Percentiles rank a stretch among this genome's conserved stretches.
Evolutionary conservation across 129 eudicot genomes (phyloP).

Genomic region (Saussurea involucrata): DNA sequence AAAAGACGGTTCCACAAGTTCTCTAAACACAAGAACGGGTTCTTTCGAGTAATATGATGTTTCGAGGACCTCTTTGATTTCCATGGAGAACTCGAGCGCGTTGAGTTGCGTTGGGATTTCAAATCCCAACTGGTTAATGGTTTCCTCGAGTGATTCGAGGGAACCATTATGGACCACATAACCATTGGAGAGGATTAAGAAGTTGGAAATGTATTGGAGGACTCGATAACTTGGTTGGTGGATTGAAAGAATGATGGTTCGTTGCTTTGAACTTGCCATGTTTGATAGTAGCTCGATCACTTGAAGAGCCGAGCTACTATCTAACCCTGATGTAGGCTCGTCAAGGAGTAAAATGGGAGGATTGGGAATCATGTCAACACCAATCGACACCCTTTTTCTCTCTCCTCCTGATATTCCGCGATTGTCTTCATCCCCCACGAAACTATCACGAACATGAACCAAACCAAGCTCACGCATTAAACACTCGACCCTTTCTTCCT

Average conservation of each 20-base stretch:
- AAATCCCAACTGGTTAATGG: conserved; percentile 52
- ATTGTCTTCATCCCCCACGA: conserved; percentile 82
- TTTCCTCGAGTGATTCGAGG: conserved; percentile 59
- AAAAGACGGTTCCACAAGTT: conserved; percentile 35
- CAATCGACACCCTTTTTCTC: conserved; percentile 85
- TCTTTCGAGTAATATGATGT: conserved; percentile 43
- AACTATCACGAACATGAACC: conserved; percentile 67
- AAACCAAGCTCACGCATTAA: conserved; percentile 83
- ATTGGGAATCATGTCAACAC: conserved; percentile 85
- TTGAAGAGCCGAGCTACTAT: conserved; percentile 87
- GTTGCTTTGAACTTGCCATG: conserved; percentile 66
- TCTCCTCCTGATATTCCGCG: conserved; percentile 97
- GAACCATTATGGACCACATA: conserved; percentile 70
- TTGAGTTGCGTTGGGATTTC: conserved; percentile 72
- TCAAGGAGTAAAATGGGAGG: conserved; percentile 85
- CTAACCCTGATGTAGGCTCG: conserved; percentile 97
- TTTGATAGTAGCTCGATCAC: conserved; percentile 78
- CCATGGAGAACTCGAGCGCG: conserved; percentile 87
- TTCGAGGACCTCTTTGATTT: conserved; percentile 57
- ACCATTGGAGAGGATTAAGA: conserved; percentile 82
- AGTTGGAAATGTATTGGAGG: conserved; percentile 57
- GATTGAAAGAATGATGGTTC: conserved; percentile 70
- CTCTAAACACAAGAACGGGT: conserved; percentile 9
- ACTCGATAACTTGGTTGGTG: conserved; percentile 96
- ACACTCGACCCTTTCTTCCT: conserved; percentile 56